These are phyloP conservation scores for Mortierella hygrophila DNA, from an alignment of 192 early-diverging fungal species.

Conservation along the genomic window DNA sequence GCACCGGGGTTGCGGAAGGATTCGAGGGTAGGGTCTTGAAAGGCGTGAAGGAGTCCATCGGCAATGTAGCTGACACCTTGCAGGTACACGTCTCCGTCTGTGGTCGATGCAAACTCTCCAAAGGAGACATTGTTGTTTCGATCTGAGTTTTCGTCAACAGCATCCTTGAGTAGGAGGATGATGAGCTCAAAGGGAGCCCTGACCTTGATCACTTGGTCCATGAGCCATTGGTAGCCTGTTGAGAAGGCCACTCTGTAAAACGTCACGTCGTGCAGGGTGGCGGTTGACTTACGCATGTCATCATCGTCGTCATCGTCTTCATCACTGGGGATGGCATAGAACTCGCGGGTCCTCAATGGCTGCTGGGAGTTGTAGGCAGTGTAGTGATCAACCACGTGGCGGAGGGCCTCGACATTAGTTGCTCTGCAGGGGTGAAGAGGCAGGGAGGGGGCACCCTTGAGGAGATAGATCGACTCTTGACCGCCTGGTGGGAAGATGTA, in stretches of 20 bases:
- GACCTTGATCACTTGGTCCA: slow-evolving; percentile 55
- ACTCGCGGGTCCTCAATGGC: slow-evolving; percentile 45
- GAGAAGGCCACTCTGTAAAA: slow-evolving; percentile 51
- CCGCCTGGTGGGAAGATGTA: slow-evolving; percentile 54
- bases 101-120: slow-evolving; percentile 42
- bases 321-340: slow-evolving; percentile 37
- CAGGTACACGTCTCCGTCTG: slow-evolving; percentile 39
- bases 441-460: slow-evolving; percentile 48
- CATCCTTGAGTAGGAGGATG: slow-evolving; percentile 55
- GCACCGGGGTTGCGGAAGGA: slow-evolving; percentile 50
- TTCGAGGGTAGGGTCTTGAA: slow-evolving; percentile 50
- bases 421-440: slow-evolving; percentile 51
- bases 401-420: slow-evolving; percentile 54
- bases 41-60: slow-evolving; percentile 45
- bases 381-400: slow-evolving; percentile 45
- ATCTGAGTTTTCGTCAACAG: slow-evolving; percentile 47
- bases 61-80: slow-evolving; percentile 49
- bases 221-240: slow-evolving; percentile 48
- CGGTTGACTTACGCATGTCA: slow-evolving; percentile 21
- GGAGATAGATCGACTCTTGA: slow-evolving; percentile 55
- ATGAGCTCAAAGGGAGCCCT: slow-evolving; percentile 49
- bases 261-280: slow-evolving; percentile 37
- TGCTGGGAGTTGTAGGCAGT: slow-evolving; percentile 51
- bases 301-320: slow-evolving; percentile 45
- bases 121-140: slow-evolving; percentile 43